Base-by-base conservation (phyloP, 495 filamentous ascomycete species). In the Pyrenopolyporus hunteri region DNA sequence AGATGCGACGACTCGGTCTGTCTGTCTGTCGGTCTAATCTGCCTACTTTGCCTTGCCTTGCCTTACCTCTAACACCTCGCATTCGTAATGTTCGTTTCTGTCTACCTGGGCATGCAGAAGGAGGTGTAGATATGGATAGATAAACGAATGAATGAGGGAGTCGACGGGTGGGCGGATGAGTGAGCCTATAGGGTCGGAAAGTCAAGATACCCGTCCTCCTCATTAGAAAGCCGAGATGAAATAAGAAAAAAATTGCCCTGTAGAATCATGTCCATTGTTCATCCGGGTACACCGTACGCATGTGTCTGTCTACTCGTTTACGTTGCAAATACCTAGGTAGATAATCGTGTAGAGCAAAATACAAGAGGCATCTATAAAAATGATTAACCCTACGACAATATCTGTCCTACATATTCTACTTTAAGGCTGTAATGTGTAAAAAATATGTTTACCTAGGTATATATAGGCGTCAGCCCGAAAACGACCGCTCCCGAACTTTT, bases 1-100 rank as follows among this genome's bases (percentile, higher is more conserved):
- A n/a, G 73, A 79, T 72, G 8, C 31, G 14, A 23, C 23, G 20
- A 45, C 19, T 16, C 35, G 35, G 14, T 22, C 37, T n/a, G 6
- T 42, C 19, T 22, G 3, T 11, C 17, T 23, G 8, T 42, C 17
- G n/a, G n/a, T n/a, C n/a, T n/a, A n/a, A n/a, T n/a, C n/a, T n/a
- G n/a, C n/a, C n/a, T n/a, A n/a, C n/a, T n/a, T n/a, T n/a, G n/a
- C n/a, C n/a, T n/a, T 4, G 37, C 17, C 17, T 40, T 6, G 19
- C 5, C 11, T 19, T 40, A 40, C 1, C 19, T 23, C 37, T 42
- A 10, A 42, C 8, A 10, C 23, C 9, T 11, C 6, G 37, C 1
- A 11, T n/a, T 13, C 4, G 1, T n/a, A 42, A 22, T 42, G 37
- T 20, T 42, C 16, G 10, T n/a, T n/a, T n/a, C n/a, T n/a, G n/a